phyloP scores from a whole-genome alignment of 1,284 basidiomycete genomes.

The Waitea zeae region DNA sequence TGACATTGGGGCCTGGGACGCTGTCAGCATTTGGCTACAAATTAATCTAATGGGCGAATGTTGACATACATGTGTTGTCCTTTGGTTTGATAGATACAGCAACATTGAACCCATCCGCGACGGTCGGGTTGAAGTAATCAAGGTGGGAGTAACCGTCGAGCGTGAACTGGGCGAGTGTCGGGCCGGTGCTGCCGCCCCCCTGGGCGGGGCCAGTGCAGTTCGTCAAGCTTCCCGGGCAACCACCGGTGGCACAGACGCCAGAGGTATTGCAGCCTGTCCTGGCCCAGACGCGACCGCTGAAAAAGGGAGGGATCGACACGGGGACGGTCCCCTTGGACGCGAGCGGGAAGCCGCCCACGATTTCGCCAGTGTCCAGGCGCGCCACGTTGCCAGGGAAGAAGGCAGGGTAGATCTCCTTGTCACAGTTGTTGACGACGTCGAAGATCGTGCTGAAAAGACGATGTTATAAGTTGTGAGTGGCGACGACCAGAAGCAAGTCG shows the following conservation, averaged over 20 bases:
- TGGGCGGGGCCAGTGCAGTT: conserved; percentile 1
- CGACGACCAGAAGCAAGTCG: no score
- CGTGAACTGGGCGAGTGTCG: conserved; percentile 3
- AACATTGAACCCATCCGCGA: conserved; percentile 2
- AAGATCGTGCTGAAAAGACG: no score
- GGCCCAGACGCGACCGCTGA: conserved; percentile 5
- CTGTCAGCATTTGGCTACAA: not conserved
- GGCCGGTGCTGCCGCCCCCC: no score
- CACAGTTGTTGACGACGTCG: conserved; percentile 1
- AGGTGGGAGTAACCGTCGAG: conserved; percentile 1
- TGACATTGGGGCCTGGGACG: conserved; percentile 1
- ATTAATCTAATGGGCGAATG: not conserved
- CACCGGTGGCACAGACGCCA: conserved; percentile 1
- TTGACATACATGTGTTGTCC: conserved; percentile 2
- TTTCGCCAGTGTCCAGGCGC: not conserved
- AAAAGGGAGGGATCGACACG: not conserved
- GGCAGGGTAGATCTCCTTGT: not conserved
- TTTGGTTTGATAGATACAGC: conserved; percentile 1
- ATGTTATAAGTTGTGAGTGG: no score
- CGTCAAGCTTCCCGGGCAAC: conserved; percentile 1
- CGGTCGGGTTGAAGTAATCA: conserved; percentile 3
- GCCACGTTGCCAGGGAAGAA: conserved; percentile 2
- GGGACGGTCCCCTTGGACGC: not conserved
- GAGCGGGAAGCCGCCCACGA: conserved; percentile 1
- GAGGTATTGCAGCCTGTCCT: conserved; percentile 4